Evolutionary conservation across 202 grass and related monocot species (phyloP), one percentile per base, ranked within the genome.

Genomic region (Saccharum hybrid): DNA sequence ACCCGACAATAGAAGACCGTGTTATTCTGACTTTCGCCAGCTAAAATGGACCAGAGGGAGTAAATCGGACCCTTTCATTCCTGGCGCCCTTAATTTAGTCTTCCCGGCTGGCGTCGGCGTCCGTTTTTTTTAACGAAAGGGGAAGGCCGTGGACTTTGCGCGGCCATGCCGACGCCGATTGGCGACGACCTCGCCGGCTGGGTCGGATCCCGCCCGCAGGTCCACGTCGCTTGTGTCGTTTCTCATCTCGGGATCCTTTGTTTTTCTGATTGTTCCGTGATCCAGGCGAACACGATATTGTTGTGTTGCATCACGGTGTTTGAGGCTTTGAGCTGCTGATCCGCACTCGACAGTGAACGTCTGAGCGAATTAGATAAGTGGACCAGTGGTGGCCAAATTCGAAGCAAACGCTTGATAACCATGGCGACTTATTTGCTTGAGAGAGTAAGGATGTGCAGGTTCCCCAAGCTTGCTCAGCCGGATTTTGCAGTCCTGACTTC

Each of bases 321-420:
- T n/a, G n/a, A n/a, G n/a, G n/a, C 4, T n/a, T n/a, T 45, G 82
- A 46, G 26, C 49, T 36, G 72, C 49, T 16, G 65, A 84, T 81
- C 51, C 8, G 33, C 34, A 12, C 59, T 76, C 72, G 16, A 68
- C 31, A 42, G 74, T 23, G 39, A 46, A n/a, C 8, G 28, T 14
- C 22, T 30, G 4, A 4, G 1, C 22, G 11, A 23, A 84, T 11
- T 36, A 46, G 48, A 77, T 84, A 84, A 43, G 73, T 40, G 3
- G 64, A 48, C 68, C 22, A 1, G 72, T 7, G 1, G 62, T 43
- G 16, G 72, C 38, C 49, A 77, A 60, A 23, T 77, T 46, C 74
- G 23, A 37, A 69, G 37, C 26, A 18, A 77, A 70, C 6, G 48
- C 51, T 22, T 31, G 57, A 63, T 77, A 77, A 54, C 11, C 38